These are phyloP conservation scores for Neoboletus brunneissimus DNA, from an alignment of 768 basidiomycete species.

Conservation along the genomic window DNA sequence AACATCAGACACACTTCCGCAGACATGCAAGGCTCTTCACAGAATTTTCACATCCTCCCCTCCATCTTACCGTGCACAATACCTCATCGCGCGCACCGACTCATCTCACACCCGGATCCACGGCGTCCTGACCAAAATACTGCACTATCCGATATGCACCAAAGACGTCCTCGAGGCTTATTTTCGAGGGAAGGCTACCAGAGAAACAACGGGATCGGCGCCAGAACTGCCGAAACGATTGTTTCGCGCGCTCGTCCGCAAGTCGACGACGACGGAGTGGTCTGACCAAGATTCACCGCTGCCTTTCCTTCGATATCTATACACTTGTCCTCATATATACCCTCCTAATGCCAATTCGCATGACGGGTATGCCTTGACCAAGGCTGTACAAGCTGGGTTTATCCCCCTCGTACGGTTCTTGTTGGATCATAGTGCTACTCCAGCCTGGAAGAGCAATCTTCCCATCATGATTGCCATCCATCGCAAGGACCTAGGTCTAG, in stretches of 20 bases:
- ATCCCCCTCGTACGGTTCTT: constrained; percentile 67
- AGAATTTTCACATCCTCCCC: constrained; percentile 55
- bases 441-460: constrained; percentile 55
- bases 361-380: constrained; percentile 78
- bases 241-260: constrained; percentile 51
- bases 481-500: constrained; percentile 60
- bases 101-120: constrained; percentile 14
- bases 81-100: constrained; percentile 46
- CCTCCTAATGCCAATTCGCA: constrained; percentile 59
- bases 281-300: constrained; percentile 52
- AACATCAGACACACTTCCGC: constrained; percentile 61
- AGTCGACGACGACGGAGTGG: constrained; percentile 36
- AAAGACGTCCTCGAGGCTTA: constrained; percentile 45
- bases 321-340: constrained; percentile 37
- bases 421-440: constrained; percentile 70
- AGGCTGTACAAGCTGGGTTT: constrained; percentile 68
- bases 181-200: constrained; percentile 24
- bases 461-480: constrained; percentile 75
- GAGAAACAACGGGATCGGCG: neutral
- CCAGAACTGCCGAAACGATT: constrained; percentile 65
- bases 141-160: constrained; percentile 43
- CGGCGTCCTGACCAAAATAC: constrained; percentile 41
- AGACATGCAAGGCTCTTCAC: constrained; percentile 51
- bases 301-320: constrained; percentile 62
- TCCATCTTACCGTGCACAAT: constrained; percentile 59